These are phyloP conservation scores for Cladophialophora exuberans DNA, from an alignment of 2,329 filamentous ascomycete genomes.

Conservation along the genomic window DNA sequence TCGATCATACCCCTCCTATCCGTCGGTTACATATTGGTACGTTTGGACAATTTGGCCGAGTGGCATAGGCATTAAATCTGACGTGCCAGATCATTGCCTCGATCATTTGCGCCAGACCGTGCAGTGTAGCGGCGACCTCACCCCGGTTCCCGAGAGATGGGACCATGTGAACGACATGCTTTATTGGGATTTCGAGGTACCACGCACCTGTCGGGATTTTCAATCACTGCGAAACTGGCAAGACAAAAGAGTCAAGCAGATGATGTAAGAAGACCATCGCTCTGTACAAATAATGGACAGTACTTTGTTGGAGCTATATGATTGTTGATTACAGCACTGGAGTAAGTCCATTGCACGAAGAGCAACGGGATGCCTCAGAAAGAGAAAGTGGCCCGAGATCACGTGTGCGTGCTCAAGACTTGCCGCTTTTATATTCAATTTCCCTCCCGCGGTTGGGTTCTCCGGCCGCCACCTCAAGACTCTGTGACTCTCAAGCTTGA, in stretches of 20 bases:
- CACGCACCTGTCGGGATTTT: not conserved
- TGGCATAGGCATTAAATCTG: not conserved
- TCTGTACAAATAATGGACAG: too few species aligned
- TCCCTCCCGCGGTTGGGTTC: too few species aligned
- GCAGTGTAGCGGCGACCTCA: not conserved
- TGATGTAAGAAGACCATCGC: too few species aligned
- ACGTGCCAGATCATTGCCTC: not conserved
- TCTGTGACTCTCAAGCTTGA: too few species aligned
- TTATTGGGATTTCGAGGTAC: not conserved
- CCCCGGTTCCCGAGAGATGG: not conserved
- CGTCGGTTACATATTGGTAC: not conserved
- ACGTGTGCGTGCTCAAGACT: too few species aligned
- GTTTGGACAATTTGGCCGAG: not conserved
- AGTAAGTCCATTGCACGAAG: too few species aligned
- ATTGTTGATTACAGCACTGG: too few species aligned
- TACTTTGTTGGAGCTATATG: too few species aligned
- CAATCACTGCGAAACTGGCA: not conserved
- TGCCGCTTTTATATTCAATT: too few species aligned
- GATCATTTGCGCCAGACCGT: not conserved
- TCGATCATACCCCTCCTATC: not conserved
- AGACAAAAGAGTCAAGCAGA: not conserved
- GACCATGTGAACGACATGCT: not conserved
- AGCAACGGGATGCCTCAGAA: too few species aligned
- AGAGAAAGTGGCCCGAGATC: too few species aligned
- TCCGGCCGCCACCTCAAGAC: too few species aligned